A percentile compares a stretch with the other conserved stretches of the same genome.
These are phyloP conservation scores for Magnusiomyces clavatus DNA, from an alignment of 1,139 yeast species.

Conservation along the genomic window DNA sequence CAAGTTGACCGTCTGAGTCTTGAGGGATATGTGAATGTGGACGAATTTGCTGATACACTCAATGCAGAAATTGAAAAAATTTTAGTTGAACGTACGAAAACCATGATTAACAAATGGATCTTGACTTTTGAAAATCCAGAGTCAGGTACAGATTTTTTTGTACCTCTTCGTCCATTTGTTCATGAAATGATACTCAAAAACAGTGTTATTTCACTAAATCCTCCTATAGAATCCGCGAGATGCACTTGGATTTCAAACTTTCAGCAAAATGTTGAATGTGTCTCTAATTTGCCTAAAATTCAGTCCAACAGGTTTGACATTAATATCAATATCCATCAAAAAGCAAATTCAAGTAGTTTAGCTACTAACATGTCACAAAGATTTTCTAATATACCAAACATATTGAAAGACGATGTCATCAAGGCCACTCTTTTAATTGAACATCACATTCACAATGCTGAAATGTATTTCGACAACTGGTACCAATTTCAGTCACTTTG, in stretches of 20 bases:
- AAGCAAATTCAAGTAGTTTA: not conserved
- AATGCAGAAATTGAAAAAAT: slow-evolving; percentile 36
- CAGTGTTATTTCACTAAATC: slow-evolving; percentile 38
- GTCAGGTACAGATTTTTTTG: slow-evolving; percentile 12
- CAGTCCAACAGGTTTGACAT: slow-evolving; percentile 29
- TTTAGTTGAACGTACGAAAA: slow-evolving; percentile 33
- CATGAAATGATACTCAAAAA: slow-evolving; percentile 41
- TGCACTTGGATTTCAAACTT: slow-evolving; percentile 27
- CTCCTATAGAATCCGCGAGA: slow-evolving; percentile 36
- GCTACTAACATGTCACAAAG: slow-evolving; percentile 1
- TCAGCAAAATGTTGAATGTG: slow-evolving; percentile 24
- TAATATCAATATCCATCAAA: slow-evolving; percentile 14
- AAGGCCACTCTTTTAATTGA: slow-evolving; percentile 20
- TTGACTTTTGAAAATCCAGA: slow-evolving; percentile 19
- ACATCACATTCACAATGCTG: slow-evolving; percentile 26
- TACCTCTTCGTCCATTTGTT: slow-evolving; percentile 12
- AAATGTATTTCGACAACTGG: slow-evolving; percentile 45
- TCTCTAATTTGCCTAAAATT: slow-evolving; percentile 9
- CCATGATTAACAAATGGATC: slow-evolving; percentile 25
- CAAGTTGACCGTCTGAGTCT: slow-evolving; percentile 38
- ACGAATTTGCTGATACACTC: slow-evolving; percentile 35
- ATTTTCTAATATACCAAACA: slow-evolving; percentile 18
- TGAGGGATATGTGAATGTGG: slow-evolving; percentile 38
- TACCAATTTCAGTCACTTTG: slow-evolving; percentile 49
- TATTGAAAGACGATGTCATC: slow-evolving; percentile 16